Evolutionary conservation across 2,329 filamentous ascomycete genomes (phyloP).

Genomic region (Cladorrhinum sp.): DNA sequence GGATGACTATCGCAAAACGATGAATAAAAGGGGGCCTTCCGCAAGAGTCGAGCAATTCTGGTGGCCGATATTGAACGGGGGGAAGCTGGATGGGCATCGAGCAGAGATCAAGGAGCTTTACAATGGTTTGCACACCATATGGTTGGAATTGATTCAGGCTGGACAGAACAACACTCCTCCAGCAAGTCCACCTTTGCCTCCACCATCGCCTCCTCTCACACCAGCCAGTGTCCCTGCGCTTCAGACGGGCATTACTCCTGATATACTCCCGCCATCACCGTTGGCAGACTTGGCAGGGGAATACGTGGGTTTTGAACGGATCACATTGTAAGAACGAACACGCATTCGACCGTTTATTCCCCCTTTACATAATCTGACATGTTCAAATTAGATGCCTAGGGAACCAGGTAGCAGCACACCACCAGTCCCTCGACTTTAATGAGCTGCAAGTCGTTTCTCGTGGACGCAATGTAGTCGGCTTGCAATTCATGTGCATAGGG

Average conservation of each 20-base stretch:
- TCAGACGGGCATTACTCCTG: background rate
- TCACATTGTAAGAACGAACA: background rate
- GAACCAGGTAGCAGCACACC: background rate
- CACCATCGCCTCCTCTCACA: background rate
- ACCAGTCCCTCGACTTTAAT: background rate
- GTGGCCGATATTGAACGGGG: background rate
- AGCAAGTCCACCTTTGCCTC: background rate
- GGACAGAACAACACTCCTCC: background rate
- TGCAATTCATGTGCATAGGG: background rate
- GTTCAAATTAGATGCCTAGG: background rate
- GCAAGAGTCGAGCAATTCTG: background rate
- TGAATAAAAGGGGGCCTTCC: background rate
- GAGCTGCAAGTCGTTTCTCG: background rate
- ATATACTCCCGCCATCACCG: background rate
- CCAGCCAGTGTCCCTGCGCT: background rate
- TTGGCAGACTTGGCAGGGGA: background rate
- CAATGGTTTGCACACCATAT: no score
- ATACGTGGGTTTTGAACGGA: background rate
- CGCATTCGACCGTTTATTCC: no score
- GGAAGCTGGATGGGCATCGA: background rate
- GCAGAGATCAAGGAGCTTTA: background rate
- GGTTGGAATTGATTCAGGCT: background rate
- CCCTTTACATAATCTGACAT: background rate
- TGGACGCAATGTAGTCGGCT: background rate
- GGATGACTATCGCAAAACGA: background rate